Evolutionary conservation across 2,329 filamentous ascomycete species (phyloP), one percentile per base, ranked within the genome.

Genomic region (Lachnellula willkommii): DNA sequence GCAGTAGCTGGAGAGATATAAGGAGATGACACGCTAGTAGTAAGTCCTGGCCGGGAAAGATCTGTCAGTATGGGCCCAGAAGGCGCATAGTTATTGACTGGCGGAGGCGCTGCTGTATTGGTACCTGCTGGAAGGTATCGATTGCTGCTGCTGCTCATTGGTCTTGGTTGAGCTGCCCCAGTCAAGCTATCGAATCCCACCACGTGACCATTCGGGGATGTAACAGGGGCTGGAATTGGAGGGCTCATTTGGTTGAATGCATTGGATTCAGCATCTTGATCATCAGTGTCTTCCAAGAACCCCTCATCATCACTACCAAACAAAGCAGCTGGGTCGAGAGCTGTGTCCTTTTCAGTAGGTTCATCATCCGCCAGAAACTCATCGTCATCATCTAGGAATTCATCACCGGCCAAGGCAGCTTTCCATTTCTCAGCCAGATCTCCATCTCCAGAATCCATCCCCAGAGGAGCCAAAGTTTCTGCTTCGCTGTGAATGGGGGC

Each of bases 261-360:
- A 32, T 65, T 70, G 58, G 60, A 63, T 50, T 66, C 67, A 5
- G 42, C 42, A 55, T 56, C 42, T 20, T 60, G 69, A 12, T 65
- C 63, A 39, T 65, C 63, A 9, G 49, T 60, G 28, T 70, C 91
- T 6, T 95, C 86, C 9, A 96, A 75, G 58, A 96, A 88, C 0
- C 90, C 91, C 66, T 92, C 88, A 61, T 89, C 89, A 69, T 96
- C 92, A 63, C 92, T 92, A 47, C 88, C 84, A 61, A 92, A 85
- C 63, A 93, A 84, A 1, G 79, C 78, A 26, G 81, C 75, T 1
- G 84, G 79, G 62, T 89, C 85, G 17, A 88, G 66, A 52, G 77
- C 78, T 26, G 69, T 24, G 17, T 53, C 50, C 37, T 55, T 52
- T 1, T 54, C 46, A 9, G 42, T 37, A 14, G 71, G 53, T 14